Conservation (phyloP, 441 rosid species). For the Erodium trifolium region DNA sequence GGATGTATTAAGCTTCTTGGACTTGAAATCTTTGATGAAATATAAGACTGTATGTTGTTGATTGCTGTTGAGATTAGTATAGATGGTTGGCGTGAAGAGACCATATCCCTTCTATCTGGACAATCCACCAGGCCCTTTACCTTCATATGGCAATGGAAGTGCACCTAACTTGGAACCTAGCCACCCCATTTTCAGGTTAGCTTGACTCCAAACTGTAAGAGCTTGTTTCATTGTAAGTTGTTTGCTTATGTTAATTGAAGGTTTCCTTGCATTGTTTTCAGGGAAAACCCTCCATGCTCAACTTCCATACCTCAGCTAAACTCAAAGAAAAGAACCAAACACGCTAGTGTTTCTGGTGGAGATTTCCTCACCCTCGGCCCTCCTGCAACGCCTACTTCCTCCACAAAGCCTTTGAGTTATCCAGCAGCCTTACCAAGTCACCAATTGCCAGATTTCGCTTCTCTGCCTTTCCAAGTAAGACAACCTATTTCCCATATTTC, state of each 20-base stretch:
- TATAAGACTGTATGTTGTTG: not conserved
- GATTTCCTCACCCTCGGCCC: conserved; percentile 43
- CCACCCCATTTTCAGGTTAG: not conserved
- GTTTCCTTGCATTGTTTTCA: not conserved
- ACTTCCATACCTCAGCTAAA: conserved; percentile 23
- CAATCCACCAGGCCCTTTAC: conserved; percentile 24
- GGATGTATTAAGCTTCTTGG: too few relatives aligned
- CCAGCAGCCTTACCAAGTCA: conserved; percentile 13
- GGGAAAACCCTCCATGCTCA: conserved; percentile 18
- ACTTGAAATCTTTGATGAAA: too few relatives aligned
- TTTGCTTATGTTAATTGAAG: not conserved
- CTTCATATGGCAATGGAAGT: conserved; percentile 25
- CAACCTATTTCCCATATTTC: not conserved
- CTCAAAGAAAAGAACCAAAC: conserved; percentile 20
- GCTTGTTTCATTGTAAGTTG: not conserved
- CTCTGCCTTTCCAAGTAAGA: conserved; percentile 35
- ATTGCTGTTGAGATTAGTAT: conserved; percentile 13
- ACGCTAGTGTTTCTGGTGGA: conserved; percentile 16
- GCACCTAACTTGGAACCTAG: conserved; percentile 13
- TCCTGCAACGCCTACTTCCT: conserved; percentile 17
- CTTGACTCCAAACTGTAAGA: not conserved
- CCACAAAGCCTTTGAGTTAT: conserved; percentile 21
- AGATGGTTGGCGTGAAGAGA: conserved; percentile 52
- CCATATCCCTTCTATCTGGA: conserved; percentile 37
- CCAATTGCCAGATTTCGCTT: conserved; percentile 24